phyloP scores from a whole-genome alignment of 495 filamentous ascomycete genomes.

The Achaetomiella virescens region DNA sequence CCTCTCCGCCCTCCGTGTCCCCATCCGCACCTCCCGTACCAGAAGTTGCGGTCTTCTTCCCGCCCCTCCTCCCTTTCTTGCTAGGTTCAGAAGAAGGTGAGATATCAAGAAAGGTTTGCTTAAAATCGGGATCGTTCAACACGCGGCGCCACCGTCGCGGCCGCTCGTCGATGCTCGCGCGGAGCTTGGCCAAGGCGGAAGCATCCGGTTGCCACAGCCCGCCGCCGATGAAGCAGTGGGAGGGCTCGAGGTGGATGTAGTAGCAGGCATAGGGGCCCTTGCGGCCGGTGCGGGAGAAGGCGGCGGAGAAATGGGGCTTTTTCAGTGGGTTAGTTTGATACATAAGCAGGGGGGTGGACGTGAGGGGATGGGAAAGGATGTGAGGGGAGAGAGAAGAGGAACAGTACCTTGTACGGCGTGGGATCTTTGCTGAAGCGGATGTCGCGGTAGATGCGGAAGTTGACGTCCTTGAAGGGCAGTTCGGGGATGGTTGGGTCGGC shows the following conservation, averaged over 20 bases:
- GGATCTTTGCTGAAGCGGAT: constrained; percentile 70
- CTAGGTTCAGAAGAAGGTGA: no score
- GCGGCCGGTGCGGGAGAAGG: constrained; percentile 78
- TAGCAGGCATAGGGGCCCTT: constrained; percentile 85
- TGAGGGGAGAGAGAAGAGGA: constrained; percentile 36
- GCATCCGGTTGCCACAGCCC: constrained; percentile 74
- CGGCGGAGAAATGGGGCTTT: constrained; percentile 69
- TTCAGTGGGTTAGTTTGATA: not conserved
- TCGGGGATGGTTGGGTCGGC: constrained; percentile 76
- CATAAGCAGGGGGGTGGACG: constrained; percentile 18
- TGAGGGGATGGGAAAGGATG: constrained; percentile 14
- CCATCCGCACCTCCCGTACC: not conserved
- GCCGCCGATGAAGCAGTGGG: constrained; percentile 51
- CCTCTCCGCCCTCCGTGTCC: constrained; percentile 15
- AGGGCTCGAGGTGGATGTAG: constrained; percentile 50
- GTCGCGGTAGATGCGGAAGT: constrained; percentile 82
- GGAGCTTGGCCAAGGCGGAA: constrained; percentile 53
- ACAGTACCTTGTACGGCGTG: constrained; percentile 74
- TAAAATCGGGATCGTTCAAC: constrained; percentile 52
- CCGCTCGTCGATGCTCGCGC: constrained; percentile 65
- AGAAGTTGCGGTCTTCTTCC: not conserved
- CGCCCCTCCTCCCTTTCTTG: not conserved
- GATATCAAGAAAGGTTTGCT: constrained; percentile 51
- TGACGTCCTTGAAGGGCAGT: constrained; percentile 73
- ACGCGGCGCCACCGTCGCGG: constrained; percentile 60